Evolutionary conservation across 257 asterid species (phyloP), one percentile per base, ranked within the genome.

Genomic region (Solanum appendiculatum): DNA sequence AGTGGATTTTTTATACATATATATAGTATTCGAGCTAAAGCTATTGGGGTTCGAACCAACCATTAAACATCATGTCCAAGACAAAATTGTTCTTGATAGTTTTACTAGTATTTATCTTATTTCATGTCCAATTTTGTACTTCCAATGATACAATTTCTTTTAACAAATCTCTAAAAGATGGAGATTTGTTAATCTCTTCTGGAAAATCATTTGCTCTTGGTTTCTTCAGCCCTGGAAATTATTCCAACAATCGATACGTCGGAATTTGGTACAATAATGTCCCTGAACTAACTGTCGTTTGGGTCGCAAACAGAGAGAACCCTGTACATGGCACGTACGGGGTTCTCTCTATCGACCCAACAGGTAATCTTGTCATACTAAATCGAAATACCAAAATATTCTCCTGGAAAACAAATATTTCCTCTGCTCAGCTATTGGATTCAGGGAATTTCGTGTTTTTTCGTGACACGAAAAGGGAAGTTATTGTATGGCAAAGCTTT

Each of bases 301-400:
- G 88, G 88, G 85, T 86, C 13, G 85, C 88, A 7, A 86, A 86
- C 29, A 73, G 84, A 36, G 56, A 83, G 33, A 83, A 83, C 34
- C 86, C 86, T 1, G 40, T 83, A 37, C 12, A 7, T 23, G 39
- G 5, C 1, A 33, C 9, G 0, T 83, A 31, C 39, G 86, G 86
- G 3, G 33, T 83, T 51, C 56, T 83, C 23, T 56, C 36, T n/a
- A 64, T 83, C 34, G 64, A 58, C 23, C 73, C 74, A 39, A 83
- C 23, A 6, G 86, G 86, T 34, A 39, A 0, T 75, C 36, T 75
- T 9, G 83, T 23, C 0, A 39, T 39, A 75, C 56, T 23, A 10
- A 27, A 75, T 16, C 2, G 33, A 10, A 39, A 39, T 37, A 75
- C 56, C 54, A 75, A 39, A 6, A 39, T 23, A 5, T 75, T 40